A percentile compares a stretch with the other conserved stretches of the same genome.
Evolutionary conservation across 2,329 filamentous ascomycete genomes (phyloP).

Genomic region (Microsporum ferrugineum): DNA sequence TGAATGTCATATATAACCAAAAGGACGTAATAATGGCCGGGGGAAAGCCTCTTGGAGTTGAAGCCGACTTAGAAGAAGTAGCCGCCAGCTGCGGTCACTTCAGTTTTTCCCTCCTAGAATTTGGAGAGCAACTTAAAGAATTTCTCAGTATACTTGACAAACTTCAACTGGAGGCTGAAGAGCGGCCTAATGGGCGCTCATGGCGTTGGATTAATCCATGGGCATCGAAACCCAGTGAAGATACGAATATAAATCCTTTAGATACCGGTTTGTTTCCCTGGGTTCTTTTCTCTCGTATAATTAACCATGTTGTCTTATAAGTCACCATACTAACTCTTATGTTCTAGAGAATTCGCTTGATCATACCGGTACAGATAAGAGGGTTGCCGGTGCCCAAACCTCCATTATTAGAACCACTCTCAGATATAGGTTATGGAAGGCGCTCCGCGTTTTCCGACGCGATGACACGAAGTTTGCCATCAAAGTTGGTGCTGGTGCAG

Average conservation of each 20-base stretch:
- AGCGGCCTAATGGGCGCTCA: conserved; percentile 49
- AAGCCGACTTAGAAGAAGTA: conserved; percentile 93
- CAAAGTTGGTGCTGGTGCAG: conserved; percentile 84
- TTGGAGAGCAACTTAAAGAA: conserved; percentile 76
- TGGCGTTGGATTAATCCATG: conserved; percentile 88
- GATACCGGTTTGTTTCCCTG: not conserved
- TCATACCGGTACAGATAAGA: not conserved
- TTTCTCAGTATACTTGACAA: conserved; percentile 80
- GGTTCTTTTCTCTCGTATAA: not conserved
- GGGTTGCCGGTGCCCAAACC: not conserved
- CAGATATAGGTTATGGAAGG: conserved; percentile 44
- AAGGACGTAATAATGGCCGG: conserved; percentile 55
- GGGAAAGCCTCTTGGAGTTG: conserved; percentile 58
- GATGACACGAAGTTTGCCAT: conserved; percentile 69
- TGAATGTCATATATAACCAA: conserved; percentile 67
- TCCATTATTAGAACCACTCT: conserved; percentile 17
- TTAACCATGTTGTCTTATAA: not conserved
- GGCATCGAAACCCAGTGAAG: conserved; percentile 26
- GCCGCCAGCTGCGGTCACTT: conserved; percentile 97
- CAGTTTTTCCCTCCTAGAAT: conserved; percentile 79
- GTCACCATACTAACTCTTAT: not conserved
- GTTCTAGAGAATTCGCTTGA: conserved; percentile 15
- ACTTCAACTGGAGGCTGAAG: conserved; percentile 56
- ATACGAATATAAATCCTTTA: not conserved
- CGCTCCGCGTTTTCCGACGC: conserved; percentile 46